A percentile compares a stretch with the other conserved stretches of the same genome.
Conservation (phyloP, 1,284 basidiomycete species). For the Ustilago cynodontis region DNA sequence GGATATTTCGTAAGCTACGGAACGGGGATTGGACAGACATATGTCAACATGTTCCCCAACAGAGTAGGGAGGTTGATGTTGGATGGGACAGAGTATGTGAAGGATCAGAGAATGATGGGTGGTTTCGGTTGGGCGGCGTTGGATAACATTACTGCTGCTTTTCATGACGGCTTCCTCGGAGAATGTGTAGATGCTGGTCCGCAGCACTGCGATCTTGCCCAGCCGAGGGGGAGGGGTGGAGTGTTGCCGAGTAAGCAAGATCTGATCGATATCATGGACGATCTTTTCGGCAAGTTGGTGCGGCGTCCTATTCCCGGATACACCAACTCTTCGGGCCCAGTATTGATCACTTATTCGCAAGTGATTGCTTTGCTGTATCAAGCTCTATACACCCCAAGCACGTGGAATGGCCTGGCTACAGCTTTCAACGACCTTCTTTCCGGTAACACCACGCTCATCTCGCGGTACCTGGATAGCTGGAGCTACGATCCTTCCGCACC, state of each 20-base stretch:
- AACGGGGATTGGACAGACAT: constrained; percentile 46
- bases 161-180: constrained; percentile 44
- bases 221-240: background rate
- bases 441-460: constrained; percentile 30
- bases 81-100: constrained; percentile 47
- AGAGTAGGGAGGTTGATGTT: constrained; percentile 33
- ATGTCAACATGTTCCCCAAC: constrained; percentile 48
- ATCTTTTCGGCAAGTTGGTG: constrained; percentile 24
- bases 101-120: constrained; percentile 30
- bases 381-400: constrained; percentile 24
- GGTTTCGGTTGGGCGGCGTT: constrained; percentile 41
- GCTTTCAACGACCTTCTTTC: constrained; percentile 28
- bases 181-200: constrained; percentile 47
- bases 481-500: constrained; percentile 28
- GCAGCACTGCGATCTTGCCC: constrained; percentile 32
- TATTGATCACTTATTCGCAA: constrained; percentile 38
- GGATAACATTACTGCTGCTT: constrained; percentile 47
- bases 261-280: constrained; percentile 19
- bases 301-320: constrained; percentile 29
- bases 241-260: background rate
- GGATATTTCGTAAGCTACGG: constrained; percentile 52
- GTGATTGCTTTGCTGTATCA: constrained; percentile 38
- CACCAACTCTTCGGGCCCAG: constrained; percentile 21
- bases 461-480: constrained; percentile 34
- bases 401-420: constrained; percentile 26